Evolutionary conservation across 2,329 filamentous ascomycete genomes (phyloP).

Genomic region (Colletotrichum godetiae): DNA sequence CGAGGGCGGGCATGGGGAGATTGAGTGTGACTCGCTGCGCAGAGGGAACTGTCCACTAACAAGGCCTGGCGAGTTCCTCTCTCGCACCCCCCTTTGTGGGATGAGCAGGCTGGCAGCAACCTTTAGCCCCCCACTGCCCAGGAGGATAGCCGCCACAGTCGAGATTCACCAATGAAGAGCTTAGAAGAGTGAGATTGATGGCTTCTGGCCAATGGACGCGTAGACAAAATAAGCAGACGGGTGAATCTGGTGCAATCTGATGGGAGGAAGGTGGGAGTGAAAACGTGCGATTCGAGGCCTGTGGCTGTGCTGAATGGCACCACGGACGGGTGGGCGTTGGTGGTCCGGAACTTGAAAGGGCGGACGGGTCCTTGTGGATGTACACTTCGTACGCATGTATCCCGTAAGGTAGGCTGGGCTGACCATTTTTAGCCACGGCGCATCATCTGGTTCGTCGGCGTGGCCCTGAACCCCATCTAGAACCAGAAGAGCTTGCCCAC

Average conservation of each 20-base stretch:
- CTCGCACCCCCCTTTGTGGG: neutral
- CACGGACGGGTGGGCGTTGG: conserved; percentile 28
- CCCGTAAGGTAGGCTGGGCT: neutral
- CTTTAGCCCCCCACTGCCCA: conserved; percentile 12
- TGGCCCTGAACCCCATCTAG: conserved; percentile 11
- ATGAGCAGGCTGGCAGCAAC: conserved; percentile 17
- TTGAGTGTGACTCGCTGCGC: conserved; percentile 25
- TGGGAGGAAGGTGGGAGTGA: conserved; percentile 20
- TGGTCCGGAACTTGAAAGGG: conserved; percentile 17
- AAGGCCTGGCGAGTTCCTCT: neutral
- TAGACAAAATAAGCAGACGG: conserved; percentile 26
- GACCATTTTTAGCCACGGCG: neutral
- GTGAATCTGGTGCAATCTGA: conserved; percentile 2
- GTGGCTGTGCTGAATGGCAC: conserved; percentile 40
- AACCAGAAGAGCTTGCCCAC: conserved; percentile 2
- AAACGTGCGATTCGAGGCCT: conserved; percentile 35
- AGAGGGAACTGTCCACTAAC: conserved; percentile 3
- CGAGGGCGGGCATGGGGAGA: conserved; percentile 26
- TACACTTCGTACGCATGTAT: neutral
- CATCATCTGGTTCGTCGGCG: neutral
- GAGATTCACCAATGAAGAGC: conserved; percentile 11
- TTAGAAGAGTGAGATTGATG: neutral
- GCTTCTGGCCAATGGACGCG: conserved; percentile 14
- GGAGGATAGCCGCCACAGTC: conserved; percentile 21
- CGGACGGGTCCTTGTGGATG: neutral